These are phyloP conservation scores for Cymodocea nodosa DNA, from an alignment of 116 monocot species.

Conservation along the genomic window DNA sequence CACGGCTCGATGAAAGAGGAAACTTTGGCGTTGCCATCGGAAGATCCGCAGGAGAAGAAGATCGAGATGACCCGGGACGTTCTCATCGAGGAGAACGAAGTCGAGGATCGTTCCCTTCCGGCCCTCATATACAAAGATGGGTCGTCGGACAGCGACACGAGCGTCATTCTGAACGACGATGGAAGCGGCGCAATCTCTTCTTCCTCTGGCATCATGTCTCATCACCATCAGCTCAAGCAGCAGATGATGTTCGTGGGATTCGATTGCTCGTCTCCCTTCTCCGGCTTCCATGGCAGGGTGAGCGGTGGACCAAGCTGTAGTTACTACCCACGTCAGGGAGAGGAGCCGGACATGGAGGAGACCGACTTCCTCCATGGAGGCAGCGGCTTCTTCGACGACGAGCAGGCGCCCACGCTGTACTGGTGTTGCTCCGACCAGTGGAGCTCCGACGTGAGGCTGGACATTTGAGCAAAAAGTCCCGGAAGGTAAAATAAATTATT, in stretches of 20 bases:
- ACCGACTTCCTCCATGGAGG: constrained; percentile 17
- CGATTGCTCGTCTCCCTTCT: neutral
- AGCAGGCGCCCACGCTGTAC: constrained; percentile 23
- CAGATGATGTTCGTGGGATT: neutral
- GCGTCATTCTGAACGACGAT: constrained; percentile 33
- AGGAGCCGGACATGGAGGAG: constrained; percentile 15
- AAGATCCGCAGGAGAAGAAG: constrained; percentile 9
- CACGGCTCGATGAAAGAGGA: too few species aligned
- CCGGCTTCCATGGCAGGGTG: neutral
- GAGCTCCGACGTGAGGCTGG: constrained; percentile 8
- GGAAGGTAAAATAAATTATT: too few species aligned
- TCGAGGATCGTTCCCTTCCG: neutral
- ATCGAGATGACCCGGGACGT: neutral
- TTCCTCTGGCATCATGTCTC: neutral
- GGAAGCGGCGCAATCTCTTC: constrained; percentile 11
- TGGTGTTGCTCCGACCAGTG: constrained; percentile 47
- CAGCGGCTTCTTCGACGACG: constrained; percentile 51
- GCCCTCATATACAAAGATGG: constrained; percentile 30
- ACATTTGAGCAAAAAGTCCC: neutral
- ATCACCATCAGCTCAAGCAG: neutral
- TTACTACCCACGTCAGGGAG: neutral
- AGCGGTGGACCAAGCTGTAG: neutral
- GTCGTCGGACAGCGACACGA: constrained; percentile 54
- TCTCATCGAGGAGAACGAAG: constrained; percentile 1
- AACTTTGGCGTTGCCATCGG: constrained; percentile 1